These are phyloP conservation scores for Malus asiatica DNA, from an alignment of 306 rosid genomes.

Conservation along the genomic window DNA sequence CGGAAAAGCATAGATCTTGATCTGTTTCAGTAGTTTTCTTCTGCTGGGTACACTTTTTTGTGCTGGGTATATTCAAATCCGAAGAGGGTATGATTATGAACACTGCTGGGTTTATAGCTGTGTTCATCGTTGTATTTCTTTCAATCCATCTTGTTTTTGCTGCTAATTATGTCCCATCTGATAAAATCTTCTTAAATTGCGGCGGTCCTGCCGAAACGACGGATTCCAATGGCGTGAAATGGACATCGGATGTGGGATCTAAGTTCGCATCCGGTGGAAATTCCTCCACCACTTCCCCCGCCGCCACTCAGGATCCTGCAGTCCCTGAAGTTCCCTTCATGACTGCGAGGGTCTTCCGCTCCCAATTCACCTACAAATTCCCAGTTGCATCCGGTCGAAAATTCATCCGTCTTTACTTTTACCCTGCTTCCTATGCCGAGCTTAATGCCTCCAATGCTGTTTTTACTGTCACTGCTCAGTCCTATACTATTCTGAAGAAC, in stretches of 20 bases:
- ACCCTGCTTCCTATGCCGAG: conserved; percentile 54
- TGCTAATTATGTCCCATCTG: conserved; percentile 51
- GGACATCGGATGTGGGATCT: conserved; percentile 71
- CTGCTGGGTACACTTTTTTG: not conserved
- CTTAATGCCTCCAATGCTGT: conserved; percentile 48
- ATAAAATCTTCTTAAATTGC: conserved; percentile 56
- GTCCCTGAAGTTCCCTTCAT: conserved; percentile 57
- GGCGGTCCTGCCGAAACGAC: conserved; percentile 54
- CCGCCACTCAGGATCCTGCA: conserved; percentile 65
- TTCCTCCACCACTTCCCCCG: conserved; percentile 40
- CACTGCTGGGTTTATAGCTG: conserved; percentile 8
- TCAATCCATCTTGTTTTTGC: conserved; percentile 34
- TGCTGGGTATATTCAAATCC: not conserved
- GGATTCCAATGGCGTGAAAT: conserved; percentile 49
- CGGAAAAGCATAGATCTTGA: not conserved
- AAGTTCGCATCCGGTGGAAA: conserved; percentile 26
- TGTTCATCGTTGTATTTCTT: conserved; percentile 14
- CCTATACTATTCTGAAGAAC: conserved; percentile 58
- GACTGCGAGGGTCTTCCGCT: conserved; percentile 59
- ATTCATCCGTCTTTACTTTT: conserved; percentile 68
- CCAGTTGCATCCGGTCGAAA: conserved; percentile 73
- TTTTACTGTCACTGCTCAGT: conserved; percentile 44
- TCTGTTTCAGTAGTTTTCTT: not conserved
- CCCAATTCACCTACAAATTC: conserved; percentile 53
- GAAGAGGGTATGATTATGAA: conserved; percentile 22